Base-by-base conservation (phyloP, 345 rosid genomes). In the Pistacia atlantica region DNA sequence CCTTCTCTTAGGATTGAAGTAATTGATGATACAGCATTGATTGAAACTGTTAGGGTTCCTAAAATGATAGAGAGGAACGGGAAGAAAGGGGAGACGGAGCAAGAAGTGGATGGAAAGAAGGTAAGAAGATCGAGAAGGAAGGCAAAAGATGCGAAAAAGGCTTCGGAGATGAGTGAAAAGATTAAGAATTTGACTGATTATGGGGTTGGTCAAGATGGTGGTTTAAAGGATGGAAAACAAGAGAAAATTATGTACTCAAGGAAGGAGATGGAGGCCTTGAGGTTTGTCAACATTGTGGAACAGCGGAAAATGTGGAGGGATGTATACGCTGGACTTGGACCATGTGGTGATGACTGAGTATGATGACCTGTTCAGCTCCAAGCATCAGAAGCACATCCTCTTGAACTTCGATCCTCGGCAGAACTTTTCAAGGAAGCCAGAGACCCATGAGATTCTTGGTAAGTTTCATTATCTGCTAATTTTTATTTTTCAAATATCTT, bases 21-120 rank as follows among this genome's bases (percentile, higher is more conserved):
- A 35, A 82, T 91, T 71, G 98, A 94, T 81, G 95, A 94, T 77
- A 91, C 91, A 16, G 97, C 90, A 3, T 67, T 92, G 87, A 80
- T 91, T 80, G 88, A 82, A 75, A 82, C 90, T 8, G 67, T 87
- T 77, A 60, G 74, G 10, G 70, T 81, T 54, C 55, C 77, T 37
- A 81, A 78, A 83, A 79, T 58, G 82, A 78, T 58, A 80, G 73
- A 66, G 60, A 80, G 79, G 85, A 78, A 77, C 38, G 51, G 16
- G 35, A 60, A 42, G 63, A 83, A 85, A 84, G 87, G 83, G 82
- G 74, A 74, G 38, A 81, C 75, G 70, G 82, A 84, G 42, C 84
- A 81, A 67, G 89, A 74, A 38, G 55, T 20, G 56, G 86, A 75
- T 72, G 86, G 73, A 61, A 90, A 83, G 88, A 89, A 83, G 77